These are phyloP conservation scores for Ceriops tagal DNA, from an alignment of 345 rosid genomes.

Conservation along the genomic window DNA sequence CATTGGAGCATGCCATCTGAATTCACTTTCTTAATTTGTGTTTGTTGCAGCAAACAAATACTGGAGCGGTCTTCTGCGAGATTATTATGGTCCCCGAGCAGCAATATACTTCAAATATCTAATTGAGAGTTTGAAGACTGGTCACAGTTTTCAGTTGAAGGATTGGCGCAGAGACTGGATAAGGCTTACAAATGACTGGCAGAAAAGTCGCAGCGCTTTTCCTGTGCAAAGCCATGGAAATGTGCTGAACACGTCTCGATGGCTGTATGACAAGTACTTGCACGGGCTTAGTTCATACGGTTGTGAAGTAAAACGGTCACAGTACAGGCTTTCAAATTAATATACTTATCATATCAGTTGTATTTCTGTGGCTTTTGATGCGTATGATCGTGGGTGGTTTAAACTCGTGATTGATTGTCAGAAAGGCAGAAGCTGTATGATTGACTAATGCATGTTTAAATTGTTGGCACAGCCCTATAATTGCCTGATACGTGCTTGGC, in stretches of 20 bases:
- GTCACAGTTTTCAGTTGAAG: slow-evolving; percentile 38
- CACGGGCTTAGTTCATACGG: slow-evolving; percentile 14
- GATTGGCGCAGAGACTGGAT: slow-evolving; percentile 70
- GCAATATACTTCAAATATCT: slow-evolving; percentile 54
- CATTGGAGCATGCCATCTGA: background rate
- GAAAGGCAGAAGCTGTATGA: no score
- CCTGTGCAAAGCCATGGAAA: slow-evolving; percentile 40
- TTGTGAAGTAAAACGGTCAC: slow-evolving; percentile 19
- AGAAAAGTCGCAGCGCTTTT: slow-evolving; percentile 36
- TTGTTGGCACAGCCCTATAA: no score
- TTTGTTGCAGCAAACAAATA: slow-evolving; percentile 56
- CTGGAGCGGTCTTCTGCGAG: slow-evolving; percentile 62
- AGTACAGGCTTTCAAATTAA: background rate
- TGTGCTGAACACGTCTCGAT: slow-evolving; percentile 36
- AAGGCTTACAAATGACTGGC: slow-evolving; percentile 64
- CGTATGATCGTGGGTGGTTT: background rate
- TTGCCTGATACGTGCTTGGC: no score
- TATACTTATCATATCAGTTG: background rate
- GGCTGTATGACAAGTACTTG: slow-evolving; percentile 51
- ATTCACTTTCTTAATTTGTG: background rate
- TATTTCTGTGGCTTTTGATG: background rate
- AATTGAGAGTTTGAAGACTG: slow-evolving; percentile 41
- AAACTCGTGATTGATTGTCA: no score
- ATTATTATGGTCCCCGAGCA: slow-evolving; percentile 67
- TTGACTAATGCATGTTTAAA: no score